Base-by-base conservation (phyloP, 2,329 filamentous ascomycete genomes). In the Catunica adiposa region DNA sequence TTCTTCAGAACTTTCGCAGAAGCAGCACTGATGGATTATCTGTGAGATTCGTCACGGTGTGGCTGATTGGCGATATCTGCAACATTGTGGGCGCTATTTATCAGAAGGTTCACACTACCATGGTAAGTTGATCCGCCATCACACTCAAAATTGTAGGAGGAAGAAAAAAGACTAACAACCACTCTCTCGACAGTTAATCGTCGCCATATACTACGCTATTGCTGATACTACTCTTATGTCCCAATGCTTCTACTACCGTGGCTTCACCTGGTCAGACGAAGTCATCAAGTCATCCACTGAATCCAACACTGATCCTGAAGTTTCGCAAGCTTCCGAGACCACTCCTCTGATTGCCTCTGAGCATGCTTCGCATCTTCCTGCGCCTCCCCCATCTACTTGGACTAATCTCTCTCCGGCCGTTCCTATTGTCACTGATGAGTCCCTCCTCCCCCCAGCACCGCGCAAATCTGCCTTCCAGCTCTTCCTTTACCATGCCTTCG, bases 211-310 rank as follows among this genome's bases (percentile, higher is more conserved):
- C 68, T 95, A 97, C 66, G 94, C 89, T 15, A 76, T 94, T 38
- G 89, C 89, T 59, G 90, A 97, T 65, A 78, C 96, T 44, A 88
- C 97, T 1, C 75, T 98, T 1, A 73, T 97, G 0, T 76, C 74
- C 0, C 92, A 98, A 69, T 94, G 87, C 68, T 94, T 97, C 72
- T 97, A 94, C 72, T 98, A 98, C 68, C 82, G 86, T 54, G 89
- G 89, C 2, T 92, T 95, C 62, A 82, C 79, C 1, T 78, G 76
- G 73, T 72, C 68, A 54, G 79, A 83, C 60, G 71, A 79, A 56
- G 68, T 76, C 56, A 62, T 61, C 31, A 48, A 46, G 42, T 46
- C 56, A 6, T 8, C 34, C 11, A 69, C 70, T 60, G 79, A 83
- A 66, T 70, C 70, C 46, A 79, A 77, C 0, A 15, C n/a, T 8